Evolutionary conservation across 2,329 filamentous ascomycete genomes (phyloP).

Genomic region (Achaetomium macrosporum): DNA sequence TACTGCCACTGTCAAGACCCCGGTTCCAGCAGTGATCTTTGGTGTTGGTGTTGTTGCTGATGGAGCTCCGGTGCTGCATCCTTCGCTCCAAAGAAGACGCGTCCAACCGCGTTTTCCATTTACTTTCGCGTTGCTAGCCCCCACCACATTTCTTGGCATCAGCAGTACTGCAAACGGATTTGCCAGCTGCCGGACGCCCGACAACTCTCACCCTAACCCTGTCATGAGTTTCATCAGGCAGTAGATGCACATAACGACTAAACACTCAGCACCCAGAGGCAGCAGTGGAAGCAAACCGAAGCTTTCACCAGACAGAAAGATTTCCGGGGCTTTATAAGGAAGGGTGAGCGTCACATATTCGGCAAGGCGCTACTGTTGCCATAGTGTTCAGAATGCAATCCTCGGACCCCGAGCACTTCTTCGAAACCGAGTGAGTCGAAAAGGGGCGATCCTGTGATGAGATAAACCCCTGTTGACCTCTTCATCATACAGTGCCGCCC

Average conservation of each 20-base stretch:
- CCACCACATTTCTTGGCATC: neutral
- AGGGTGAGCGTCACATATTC: neutral
- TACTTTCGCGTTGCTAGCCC: constrained; percentile 10
- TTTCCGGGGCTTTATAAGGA: neutral
- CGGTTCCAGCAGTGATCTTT: neutral
- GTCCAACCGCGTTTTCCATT: constrained; percentile 19
- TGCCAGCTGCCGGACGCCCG: neutral
- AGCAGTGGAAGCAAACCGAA: neutral
- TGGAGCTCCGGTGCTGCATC: neutral
- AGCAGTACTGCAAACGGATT: too few relatives aligned
- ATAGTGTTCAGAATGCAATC: constrained; percentile 56
- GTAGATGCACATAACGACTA: neutral
- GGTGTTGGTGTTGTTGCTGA: neutral
- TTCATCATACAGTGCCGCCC: constrained; percentile 40
- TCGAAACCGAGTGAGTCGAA: constrained; percentile 74
- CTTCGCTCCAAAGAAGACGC: constrained; percentile 13
- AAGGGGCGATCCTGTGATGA: constrained; percentile 12
- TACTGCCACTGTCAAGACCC: neutral
- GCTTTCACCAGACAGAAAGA: constrained; percentile 8
- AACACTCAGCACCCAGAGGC: constrained; percentile 9
- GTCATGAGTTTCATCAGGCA: constrained; percentile 12
- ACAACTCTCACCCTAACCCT: constrained; percentile 14
- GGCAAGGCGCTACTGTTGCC: neutral
- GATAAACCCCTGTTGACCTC: constrained; percentile 36
- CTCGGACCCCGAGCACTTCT: constrained; percentile 74